Evolutionary conservation across 768 basidiomycete species (phyloP).

Genomic region (Strobilomyces dryophilus): DNA sequence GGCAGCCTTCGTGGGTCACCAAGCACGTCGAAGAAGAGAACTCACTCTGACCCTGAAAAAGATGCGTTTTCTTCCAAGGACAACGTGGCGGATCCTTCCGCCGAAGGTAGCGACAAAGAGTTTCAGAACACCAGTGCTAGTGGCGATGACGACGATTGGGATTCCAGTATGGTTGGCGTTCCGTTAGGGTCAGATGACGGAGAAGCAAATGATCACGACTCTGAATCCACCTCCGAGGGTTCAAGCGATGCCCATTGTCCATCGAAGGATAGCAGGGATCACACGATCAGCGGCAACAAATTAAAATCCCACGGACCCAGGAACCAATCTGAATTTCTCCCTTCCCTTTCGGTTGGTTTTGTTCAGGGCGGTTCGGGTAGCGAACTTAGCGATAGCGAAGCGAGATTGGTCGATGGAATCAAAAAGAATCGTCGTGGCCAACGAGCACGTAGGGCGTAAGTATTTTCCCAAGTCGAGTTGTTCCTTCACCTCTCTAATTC

Average conservation of each 20-base stretch:
- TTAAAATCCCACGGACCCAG: slow-evolving; percentile 21
- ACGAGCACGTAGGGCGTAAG: slow-evolving; percentile 90
- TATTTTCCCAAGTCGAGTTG: slow-evolving; percentile 18
- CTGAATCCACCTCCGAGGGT: slow-evolving; percentile 13
- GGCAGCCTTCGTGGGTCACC: slow-evolving; percentile 11
- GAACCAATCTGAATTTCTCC: slow-evolving; percentile 67
- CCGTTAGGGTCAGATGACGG: slow-evolving; percentile 27
- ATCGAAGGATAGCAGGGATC: slow-evolving; percentile 7
- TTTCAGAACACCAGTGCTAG: slow-evolving; percentile 17
- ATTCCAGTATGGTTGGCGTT: slow-evolving; percentile 39
- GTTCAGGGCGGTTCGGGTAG: slow-evolving; percentile 74
- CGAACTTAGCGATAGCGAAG: slow-evolving; percentile 69
- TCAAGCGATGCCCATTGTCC: slow-evolving; percentile 14
- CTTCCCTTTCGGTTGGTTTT: slow-evolving; percentile 85
- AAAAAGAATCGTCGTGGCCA: slow-evolving; percentile 93
- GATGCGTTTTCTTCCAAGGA: slow-evolving; percentile 1
- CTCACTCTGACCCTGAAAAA: not conserved
- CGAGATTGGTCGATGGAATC: slow-evolving; percentile 44
- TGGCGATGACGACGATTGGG: slow-evolving; percentile 32
- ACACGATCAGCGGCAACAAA: slow-evolving; percentile 12
- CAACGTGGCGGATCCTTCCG: not conserved
- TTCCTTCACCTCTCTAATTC: slow-evolving; percentile 4
- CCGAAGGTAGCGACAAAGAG: slow-evolving; percentile 17
- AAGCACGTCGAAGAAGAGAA: slow-evolving; percentile 9
- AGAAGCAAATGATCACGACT: slow-evolving; percentile 31